Conservation (phyloP, 257 asterid species). For the Haberlea rhodopensis region DNA sequence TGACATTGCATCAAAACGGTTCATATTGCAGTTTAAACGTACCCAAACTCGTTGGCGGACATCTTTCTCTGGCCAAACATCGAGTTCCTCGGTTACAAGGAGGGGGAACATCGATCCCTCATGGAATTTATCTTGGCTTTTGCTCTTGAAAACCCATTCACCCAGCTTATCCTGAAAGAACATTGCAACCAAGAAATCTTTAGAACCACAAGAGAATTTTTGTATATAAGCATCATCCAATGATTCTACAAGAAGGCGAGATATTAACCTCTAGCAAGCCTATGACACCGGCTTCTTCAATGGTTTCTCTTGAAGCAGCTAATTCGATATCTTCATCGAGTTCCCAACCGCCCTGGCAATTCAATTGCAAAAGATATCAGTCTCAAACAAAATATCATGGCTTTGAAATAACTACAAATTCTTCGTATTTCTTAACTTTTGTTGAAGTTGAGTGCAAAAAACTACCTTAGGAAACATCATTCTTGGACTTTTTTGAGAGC, state of each 20-base stretch:
- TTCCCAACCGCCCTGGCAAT: conserved; percentile 87
- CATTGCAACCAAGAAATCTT: not conserved
- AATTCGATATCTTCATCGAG: conserved; percentile 73
- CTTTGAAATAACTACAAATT: not conserved
- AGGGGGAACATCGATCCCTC: conserved; percentile 87
- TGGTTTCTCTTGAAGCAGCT: conserved; percentile 83
- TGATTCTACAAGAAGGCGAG: not conserved
- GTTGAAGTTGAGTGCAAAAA: not conserved
- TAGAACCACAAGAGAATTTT: conserved; percentile 13
- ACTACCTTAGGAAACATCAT: conserved; percentile 96
- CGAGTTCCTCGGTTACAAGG: conserved; percentile 73
- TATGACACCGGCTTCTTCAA: conserved; percentile 85
- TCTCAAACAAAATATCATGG: conserved; percentile 26
- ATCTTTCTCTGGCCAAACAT: too few species aligned
- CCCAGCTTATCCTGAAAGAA: conserved; percentile 63
- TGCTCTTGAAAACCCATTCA: too few species aligned
- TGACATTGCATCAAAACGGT: too few species aligned
- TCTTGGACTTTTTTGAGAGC: too few species aligned
- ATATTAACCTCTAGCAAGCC: conserved; percentile 66
- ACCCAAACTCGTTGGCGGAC: conserved; percentile 79
- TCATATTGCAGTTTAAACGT: conserved; percentile 29
- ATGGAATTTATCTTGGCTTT: conserved; percentile 65
- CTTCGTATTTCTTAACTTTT: not conserved
- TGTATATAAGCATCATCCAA: not conserved
- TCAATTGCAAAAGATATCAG: conserved; percentile 27